Evolutionary conservation across 1,139 yeast genomes (phyloP).

Genomic region (Blastobotrys serpentis): DNA sequence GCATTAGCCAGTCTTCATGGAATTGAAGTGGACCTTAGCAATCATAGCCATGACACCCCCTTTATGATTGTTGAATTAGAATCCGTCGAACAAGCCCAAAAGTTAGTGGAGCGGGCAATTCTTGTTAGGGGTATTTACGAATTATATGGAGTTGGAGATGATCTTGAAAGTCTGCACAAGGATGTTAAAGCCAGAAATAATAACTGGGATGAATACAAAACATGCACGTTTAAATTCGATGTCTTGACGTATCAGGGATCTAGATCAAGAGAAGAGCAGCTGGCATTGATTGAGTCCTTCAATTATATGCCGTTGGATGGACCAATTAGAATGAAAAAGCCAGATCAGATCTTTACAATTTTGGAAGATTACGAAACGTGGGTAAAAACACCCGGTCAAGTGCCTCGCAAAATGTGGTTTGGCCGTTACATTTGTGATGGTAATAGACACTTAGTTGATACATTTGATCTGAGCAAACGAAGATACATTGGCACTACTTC

Average conservation of each 20-base stretch:
- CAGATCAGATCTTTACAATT: slow-evolving; percentile 70
- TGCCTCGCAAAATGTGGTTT: slow-evolving; percentile 64
- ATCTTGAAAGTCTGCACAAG: slow-evolving; percentile 57
- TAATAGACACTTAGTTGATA: slow-evolving; percentile 70
- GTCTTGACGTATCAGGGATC: slow-evolving; percentile 74
- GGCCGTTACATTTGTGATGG: slow-evolving; percentile 70
- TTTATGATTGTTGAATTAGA: slow-evolving; percentile 66
- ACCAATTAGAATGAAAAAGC: slow-evolving; percentile 70
- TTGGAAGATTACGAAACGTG: slow-evolving; percentile 62
- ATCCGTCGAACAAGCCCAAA: slow-evolving; percentile 62
- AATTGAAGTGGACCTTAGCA: slow-evolving; percentile 57
- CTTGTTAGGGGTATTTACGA: slow-evolving; percentile 78
- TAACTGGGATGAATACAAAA: slow-evolving; percentile 26
- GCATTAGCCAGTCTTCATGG: slow-evolving; percentile 69
- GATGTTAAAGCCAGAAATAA: slow-evolving; percentile 43
- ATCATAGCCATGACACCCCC: slow-evolving; percentile 61
- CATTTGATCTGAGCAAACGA: slow-evolving; percentile 76
- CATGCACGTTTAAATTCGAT: slow-evolving; percentile 67
- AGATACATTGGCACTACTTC: slow-evolving; percentile 94
- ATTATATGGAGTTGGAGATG: slow-evolving; percentile 72
- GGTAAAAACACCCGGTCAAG: slow-evolving; percentile 43
- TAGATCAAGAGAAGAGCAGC: slow-evolving; percentile 52
- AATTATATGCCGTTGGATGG: slow-evolving; percentile 72
- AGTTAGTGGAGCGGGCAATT: slow-evolving; percentile 65
- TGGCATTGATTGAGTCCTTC: slow-evolving; percentile 69